These are phyloP conservation scores for Alliaria petiolata DNA, from an alignment of 345 rosid genomes.

Conservation along the genomic window DNA sequence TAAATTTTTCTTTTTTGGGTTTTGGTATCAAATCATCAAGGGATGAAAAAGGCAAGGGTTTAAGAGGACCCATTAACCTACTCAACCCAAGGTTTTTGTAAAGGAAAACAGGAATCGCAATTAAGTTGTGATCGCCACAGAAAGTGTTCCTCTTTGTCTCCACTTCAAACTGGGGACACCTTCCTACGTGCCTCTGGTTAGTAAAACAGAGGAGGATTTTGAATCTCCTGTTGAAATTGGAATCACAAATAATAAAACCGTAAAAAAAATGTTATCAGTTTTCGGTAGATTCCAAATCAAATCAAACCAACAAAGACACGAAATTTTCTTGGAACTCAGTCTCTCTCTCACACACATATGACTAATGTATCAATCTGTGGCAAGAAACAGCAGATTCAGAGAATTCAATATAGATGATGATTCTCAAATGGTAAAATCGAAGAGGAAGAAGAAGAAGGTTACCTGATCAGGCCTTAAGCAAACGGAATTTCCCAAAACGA, in stretches of 20 bases:
- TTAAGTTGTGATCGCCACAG: constrained; percentile 29
- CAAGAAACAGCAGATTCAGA: constrained; percentile 20
- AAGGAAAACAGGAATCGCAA: background rate
- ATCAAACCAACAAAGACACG: background rate
- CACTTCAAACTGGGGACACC: constrained; percentile 37
- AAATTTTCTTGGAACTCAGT: constrained; percentile 17
- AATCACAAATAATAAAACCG: constrained; percentile 39
- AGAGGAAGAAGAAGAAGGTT: background rate
- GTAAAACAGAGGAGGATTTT: constrained; percentile 1
- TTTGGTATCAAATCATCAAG: background rate
- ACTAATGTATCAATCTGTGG: background rate
- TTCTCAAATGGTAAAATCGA: background rate
- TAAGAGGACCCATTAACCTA: background rate
- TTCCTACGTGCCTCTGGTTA: constrained; percentile 36
- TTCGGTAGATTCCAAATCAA: constrained; percentile 27
- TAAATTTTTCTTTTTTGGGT: background rate
- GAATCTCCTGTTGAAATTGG: constrained; percentile 52
- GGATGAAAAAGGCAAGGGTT: constrained; percentile 7
- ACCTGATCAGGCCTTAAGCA: constrained; percentile 83
- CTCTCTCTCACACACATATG: background rate
- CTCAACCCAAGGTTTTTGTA: constrained; percentile 12
- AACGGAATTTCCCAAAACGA: constrained; percentile 65
- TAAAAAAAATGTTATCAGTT: constrained; percentile 49
- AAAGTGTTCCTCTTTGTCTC: constrained; percentile 35
- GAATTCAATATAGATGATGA: background rate